Conservation (phyloP, 225 moss, liverwort and hornwort species). For the Rhytidiadelphus loreus region DNA sequence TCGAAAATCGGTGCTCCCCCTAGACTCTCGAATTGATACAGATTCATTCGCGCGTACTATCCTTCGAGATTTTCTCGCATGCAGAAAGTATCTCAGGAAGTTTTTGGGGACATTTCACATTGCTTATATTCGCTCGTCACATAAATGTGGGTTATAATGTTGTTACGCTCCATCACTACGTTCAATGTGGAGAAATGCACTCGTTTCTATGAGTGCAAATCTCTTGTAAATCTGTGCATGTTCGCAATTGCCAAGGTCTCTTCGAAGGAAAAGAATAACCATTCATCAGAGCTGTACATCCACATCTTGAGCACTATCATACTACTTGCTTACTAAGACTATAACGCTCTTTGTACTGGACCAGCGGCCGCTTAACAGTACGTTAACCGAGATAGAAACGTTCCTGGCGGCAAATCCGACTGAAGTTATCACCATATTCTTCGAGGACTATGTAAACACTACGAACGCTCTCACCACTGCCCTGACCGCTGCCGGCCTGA, state of each 20-base stretch:
- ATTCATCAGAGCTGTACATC: neutral
- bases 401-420: constrained; percentile 74
- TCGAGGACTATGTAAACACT: constrained; percentile 77
- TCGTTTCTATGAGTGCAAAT: neutral
- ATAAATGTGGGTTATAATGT: neutral
- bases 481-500: constrained; percentile 58
- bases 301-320: neutral
- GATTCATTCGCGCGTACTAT: neutral
- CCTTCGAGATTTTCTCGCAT: neutral
- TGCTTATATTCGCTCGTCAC: neutral
- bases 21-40: neutral
- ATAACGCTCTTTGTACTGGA: neutral
- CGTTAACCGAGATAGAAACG: constrained; percentile 51
- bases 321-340: neutral
- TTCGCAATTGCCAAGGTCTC: neutral
- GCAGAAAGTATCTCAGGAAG: neutral
- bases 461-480: constrained; percentile 65
- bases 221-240: neutral
- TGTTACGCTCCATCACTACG: neutral
- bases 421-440: constrained; percentile 78
- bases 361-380: constrained; percentile 65
- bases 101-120: neutral
- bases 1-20: neutral
- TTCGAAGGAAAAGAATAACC: no score
- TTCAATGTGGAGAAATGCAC: neutral